Evolutionary conservation across 2,329 filamentous ascomycete species (phyloP), one percentile per base, ranked within the genome.

Genomic region (Fusarium redolens): DNA sequence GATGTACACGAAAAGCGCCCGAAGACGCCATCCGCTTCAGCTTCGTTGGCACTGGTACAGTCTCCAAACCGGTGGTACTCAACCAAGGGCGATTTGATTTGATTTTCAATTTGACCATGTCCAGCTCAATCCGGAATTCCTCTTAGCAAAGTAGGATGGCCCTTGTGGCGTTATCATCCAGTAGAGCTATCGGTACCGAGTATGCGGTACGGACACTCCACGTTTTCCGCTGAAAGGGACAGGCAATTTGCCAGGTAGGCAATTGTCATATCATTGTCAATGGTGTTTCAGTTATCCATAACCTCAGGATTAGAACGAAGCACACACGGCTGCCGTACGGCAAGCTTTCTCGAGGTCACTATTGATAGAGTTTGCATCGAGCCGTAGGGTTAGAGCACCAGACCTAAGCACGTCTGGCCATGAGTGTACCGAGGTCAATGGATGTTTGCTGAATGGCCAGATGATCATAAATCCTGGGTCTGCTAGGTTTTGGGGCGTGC

Each of bases 51-150:
- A 44, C 25, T 58, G 17, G 35, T 28, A 47, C 14, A 55, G 33
- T 18, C 17, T 12, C 38, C 30, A n/a, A 61, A 33, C n/a, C 43
- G 25, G 20, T 30, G 25, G 41, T 25, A 33, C n/a, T 31, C 41
- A 28, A n/a, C 25, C 15, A 43, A 31, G 30, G 7, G n/a, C 11
- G 25, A 56, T 28, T 17, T 45, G 25, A 56, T 28, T 17, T 45
- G n/a, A 20, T 18, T 35, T 30, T 41, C 38, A 20, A 5, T 20
- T 22, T 40, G n/a, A 18, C 43, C 41, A 18, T 38, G 17, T 22
- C 15, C 56, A 48, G 12, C 48, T 55, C 30, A 30, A 66, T 72
- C 60, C 65, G 63, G 70, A 25, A 22, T 14, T 38, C 13, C 52
- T 22, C 41, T 67, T 22, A 17, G 43, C 15, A 33, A 47, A 18